Base-by-base conservation (phyloP, 768 basidiomycete genomes). In the Mycena vulgaris region DNA sequence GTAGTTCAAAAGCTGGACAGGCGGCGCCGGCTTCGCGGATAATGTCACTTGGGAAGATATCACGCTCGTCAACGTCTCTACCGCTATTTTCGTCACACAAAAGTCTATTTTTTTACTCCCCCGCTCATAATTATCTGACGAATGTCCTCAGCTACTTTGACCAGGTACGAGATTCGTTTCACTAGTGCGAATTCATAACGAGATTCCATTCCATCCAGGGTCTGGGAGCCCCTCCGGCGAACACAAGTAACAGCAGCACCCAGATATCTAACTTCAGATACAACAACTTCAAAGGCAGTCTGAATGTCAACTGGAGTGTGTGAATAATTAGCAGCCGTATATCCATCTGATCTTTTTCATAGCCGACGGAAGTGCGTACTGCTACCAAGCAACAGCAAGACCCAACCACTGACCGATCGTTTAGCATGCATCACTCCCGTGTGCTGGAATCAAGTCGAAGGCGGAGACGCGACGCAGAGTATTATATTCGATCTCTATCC, bases 41-140 rank as follows among this genome's bases (percentile, higher is more conserved):
- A 87, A 87, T 70, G 78, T 88, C 58, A 84, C 85, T 28, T 88
- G 84, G 83, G 78, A 81, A 48, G 86, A 86, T 74, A 85, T 86
- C 57, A 79, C 78, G 7, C 75, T 86, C 17, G 75, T 80, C 45
- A 82, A 85, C 63, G 86, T 86, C 21, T 85, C 85, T 7, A 85
- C 82, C 60, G 83, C 83, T 17, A 83, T 87, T 53, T 86, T 84
- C 74, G 78, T 86, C 63, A 87, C 86, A 1, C 84, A 85, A 74
- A 86, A 83, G 79, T 87, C 65, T 48, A 78, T 69, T 42, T 13
- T 3, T 39, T 16, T 16, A n/a, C 21, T 8, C 4, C 10, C 10
- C 35, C 53, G 6, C 30, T 17, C 51, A 21, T 21, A 21, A 42
- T 37, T 45, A 51, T 21, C 37, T 52, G 13, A 66, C 33, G n/a